Evolutionary conservation across 164 flowering plant genomes (phyloP), one percentile per base, ranked within the genome.

Genomic region (Dillenia turbinata): DNA sequence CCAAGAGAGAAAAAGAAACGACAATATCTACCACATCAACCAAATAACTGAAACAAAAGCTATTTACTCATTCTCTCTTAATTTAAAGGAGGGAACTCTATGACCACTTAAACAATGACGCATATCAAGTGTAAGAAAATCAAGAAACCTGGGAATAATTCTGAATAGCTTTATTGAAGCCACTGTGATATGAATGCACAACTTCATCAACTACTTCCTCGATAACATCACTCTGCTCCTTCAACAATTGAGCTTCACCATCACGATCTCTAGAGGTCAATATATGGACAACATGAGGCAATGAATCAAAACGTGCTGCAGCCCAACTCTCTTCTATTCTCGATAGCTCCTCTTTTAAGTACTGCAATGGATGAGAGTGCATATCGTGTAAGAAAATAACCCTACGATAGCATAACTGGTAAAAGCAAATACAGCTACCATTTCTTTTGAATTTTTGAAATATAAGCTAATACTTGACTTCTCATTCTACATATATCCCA

Each of bases 121-220:
- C 15, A 66, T 13, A 22, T 5, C 60, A 61, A 54, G n/a, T 26
- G 40, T 46, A 59, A 44, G 54, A 44, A 52, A 0, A 26, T 53
- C 49, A 44, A 77, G 72, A 49, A 59, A 93, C 98, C 86, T 94
- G 99, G 22, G 99, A 95, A 81, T 95, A 95, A 73, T 95, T 95
- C 75, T 95, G 99, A 75, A 95, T 95, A 54, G 99, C 99, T 79
- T 79, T 89, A 71, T 95, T 95, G 81, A 95, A 95, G 57, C 99
- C 99, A 74, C 85, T 66, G 59, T 95, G 99, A 76, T 91, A 95
- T 40, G 90, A 85, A 69, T 94, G 99, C 60, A 94, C 97, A 24
- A 94, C 97, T 84, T 89, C 97, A 82, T 95, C 96, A 26, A 95
- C 99, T 71, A 88, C 97, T 57, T 95, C 97, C 78, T 95, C 97